A percentile compares a stretch with the other conserved stretches of the same genome.
phyloP scores from a whole-genome alignment of 768 basidiomycete species.

The Chlorophyllum brunneum region DNA sequence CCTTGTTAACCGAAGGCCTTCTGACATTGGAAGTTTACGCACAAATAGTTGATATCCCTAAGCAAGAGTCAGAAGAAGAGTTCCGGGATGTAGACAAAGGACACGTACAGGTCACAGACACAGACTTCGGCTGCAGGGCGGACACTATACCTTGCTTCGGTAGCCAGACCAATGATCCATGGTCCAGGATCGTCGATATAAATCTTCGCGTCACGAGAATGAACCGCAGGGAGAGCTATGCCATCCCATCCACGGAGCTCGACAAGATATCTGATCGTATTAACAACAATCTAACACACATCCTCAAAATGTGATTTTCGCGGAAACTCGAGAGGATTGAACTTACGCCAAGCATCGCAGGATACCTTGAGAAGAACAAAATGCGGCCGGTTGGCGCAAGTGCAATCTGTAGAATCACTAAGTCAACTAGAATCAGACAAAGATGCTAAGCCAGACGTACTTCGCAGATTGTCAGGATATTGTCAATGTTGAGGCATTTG shows the following conservation, averaged over 20 bases:
- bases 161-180: conserved; percentile 90
- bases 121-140: conserved; percentile 78
- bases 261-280: conserved; percentile 85
- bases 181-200: conserved; percentile 96
- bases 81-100: not conserved
- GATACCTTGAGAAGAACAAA: conserved; percentile 84
- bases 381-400: conserved; percentile 84
- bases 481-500: conserved; percentile 88
- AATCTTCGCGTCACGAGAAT: conserved; percentile 87
- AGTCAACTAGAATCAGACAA: not conserved
- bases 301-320: conserved; percentile 4
- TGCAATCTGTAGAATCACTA: conserved; percentile 57
- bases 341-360: conserved; percentile 84
- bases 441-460: conserved; percentile 31
- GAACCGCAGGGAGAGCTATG: conserved; percentile 76
- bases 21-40: conserved; percentile 20
- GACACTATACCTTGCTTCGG: conserved; percentile 78
- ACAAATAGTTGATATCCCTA: conserved; percentile 82
- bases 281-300: conserved; percentile 70
- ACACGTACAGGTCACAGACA: conserved; percentile 76
- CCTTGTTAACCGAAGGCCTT: conserved; percentile 11
- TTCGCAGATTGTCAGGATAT: conserved; percentile 91
- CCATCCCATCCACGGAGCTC: conserved; percentile 94
- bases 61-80: not conserved
- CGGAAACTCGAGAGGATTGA: not conserved